Base-by-base conservation (phyloP, 2,329 filamentous ascomycete species). In the Talaromyces sp. region DNA sequence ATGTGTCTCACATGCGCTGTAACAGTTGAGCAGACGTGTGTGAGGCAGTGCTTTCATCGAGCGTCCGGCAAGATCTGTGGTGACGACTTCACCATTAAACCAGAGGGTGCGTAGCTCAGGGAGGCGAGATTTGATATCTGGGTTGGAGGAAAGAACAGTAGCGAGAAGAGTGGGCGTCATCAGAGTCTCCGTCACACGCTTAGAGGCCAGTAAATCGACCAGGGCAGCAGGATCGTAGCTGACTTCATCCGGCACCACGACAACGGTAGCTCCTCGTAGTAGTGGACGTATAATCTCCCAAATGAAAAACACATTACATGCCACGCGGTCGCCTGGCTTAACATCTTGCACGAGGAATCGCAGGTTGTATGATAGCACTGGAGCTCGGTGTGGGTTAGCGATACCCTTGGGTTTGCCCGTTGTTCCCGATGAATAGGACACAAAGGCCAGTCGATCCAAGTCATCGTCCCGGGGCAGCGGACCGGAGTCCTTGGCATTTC, bases 251-350 rank as follows among this genome's bases (percentile, higher is more conserved):
- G 89, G 87, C 15, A 92, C 84, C 3, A 86, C 83, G 21, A 91
- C 82, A 4, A 89, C 87, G 0, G 89, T 90, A 2, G 88, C 89
- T 64, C 89, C 89, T 56, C 89, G 82, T 56, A 93, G 70, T 45
- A 93, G 77, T 8, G 89, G 89, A 5, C 89, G 86, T 56, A 93
- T 72, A 58, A 92, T 91, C 70, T 93, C 89, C 89, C 89, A 93
- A 48, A 92, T 81, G 69, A 93, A 93, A 72, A 92, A 93, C 60
- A 92, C 89, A 77, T 92, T 93, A 75, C 89, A 92, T n/a, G 89
- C 89, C 10, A 92, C 88, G 6, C 89, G 83, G 64, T 91, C 89
- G 15, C 88, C 88, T 0, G 85, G 86, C 17, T 80, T 73, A 2
- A 90, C 76, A 69, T 92, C 86, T 63, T 84, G 87, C 51, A 92